phyloP scores from a whole-genome alignment of 2,329 filamentous ascomycete species.

The Aspergillus candidus region DNA sequence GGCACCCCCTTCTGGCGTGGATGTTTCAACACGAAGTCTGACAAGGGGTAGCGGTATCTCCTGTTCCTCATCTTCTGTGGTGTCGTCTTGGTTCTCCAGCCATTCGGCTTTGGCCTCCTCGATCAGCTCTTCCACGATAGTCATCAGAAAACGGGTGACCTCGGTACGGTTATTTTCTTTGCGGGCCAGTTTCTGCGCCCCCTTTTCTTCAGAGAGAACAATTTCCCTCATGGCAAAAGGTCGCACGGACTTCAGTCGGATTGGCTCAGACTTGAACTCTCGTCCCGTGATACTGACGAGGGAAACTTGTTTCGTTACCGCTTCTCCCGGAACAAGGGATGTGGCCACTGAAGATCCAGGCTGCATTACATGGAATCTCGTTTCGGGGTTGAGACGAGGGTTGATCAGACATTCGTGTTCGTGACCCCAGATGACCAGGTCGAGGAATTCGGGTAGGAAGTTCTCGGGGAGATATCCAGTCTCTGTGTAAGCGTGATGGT shows the following conservation, averaged over 20 bases:
- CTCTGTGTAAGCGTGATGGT: constrained; percentile 84
- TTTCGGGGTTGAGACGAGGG: constrained; percentile 75
- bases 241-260: constrained; percentile 79
- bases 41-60: constrained; percentile 75
- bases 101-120: constrained; percentile 76
- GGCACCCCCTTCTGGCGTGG: constrained; percentile 72
- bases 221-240: constrained; percentile 88
- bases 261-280: constrained; percentile 71
- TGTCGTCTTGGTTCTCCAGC: constrained; percentile 66
- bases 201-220: constrained; percentile 65
- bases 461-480: constrained; percentile 93
- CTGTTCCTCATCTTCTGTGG: constrained; percentile 50
- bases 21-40: constrained; percentile 84
- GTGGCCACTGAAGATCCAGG: constrained; percentile 95
- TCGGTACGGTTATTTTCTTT: constrained; percentile 77
- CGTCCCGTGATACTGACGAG: constrained; percentile 78
- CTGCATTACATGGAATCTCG: constrained; percentile 92
- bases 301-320: constrained; percentile 83
- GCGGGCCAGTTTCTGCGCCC: constrained; percentile 70
- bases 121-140: constrained; percentile 80
- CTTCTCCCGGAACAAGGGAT: constrained; percentile 82
- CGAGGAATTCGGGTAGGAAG: constrained; percentile 83
- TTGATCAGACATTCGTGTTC: constrained; percentile 95
- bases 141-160: constrained; percentile 69
- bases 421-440: constrained; percentile 93